These are phyloP conservation scores for Ascomycota sp. DNA, from an alignment of 2,329 filamentous ascomycete species.

Conservation along the genomic window DNA sequence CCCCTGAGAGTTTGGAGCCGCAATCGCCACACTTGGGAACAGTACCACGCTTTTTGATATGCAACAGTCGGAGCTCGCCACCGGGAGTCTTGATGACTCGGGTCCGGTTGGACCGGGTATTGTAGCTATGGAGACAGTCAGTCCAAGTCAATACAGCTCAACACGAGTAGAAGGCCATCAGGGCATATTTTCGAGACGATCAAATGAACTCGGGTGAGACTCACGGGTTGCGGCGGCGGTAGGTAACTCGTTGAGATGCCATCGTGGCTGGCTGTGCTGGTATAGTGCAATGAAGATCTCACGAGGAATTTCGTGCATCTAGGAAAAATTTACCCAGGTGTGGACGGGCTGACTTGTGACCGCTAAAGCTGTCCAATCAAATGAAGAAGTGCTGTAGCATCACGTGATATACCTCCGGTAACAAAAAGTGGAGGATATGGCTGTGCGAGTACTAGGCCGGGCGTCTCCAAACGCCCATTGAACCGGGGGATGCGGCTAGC, in stretches of 20 bases:
- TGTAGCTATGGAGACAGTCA: constrained; percentile 45
- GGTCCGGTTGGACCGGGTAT: constrained; percentile 93
- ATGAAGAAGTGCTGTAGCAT: constrained; percentile 1
- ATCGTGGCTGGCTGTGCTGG: constrained; percentile 28
- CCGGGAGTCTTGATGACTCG: constrained; percentile 90
- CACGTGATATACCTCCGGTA: background rate
- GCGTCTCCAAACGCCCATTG: too few species aligned
- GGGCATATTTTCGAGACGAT: background rate
- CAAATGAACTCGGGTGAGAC: constrained; percentile 13
- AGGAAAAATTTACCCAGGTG: constrained; percentile 16
- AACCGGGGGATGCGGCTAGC: too few species aligned
- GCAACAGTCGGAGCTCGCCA: constrained; percentile 82
- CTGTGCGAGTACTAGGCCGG: too few species aligned
- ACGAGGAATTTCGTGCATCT: constrained; percentile 20
- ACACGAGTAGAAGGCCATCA: background rate
- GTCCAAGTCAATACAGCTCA: constrained; percentile 2
- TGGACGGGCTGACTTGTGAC: constrained; percentile 16
- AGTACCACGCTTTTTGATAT: constrained; percentile 99
- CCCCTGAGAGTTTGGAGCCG: constrained; percentile 87
- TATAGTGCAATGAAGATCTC: constrained; percentile 15
- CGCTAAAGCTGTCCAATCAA: constrained; percentile 18
- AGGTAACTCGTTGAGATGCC: constrained; percentile 36
- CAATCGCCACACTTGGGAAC: constrained; percentile 99
- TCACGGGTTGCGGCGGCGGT: constrained; percentile 64
- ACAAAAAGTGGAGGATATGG: background rate